These are phyloP conservation scores for Hemileia vastatrix DNA, from an alignment of 1,284 basidiomycete species.

Conservation along the genomic window DNA sequence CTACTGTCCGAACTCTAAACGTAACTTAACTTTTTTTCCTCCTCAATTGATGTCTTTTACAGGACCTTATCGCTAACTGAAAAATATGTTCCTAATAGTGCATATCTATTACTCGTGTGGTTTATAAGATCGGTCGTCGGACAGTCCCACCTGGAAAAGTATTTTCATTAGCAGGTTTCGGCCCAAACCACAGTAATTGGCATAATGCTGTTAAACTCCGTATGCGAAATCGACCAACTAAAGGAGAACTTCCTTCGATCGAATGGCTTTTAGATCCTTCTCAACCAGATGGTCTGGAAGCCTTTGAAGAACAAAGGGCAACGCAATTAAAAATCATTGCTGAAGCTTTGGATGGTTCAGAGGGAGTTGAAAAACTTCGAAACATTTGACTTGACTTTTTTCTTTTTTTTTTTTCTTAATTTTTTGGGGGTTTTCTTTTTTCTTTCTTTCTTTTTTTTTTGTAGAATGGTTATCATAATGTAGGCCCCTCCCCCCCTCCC, in stretches of 20 bases:
- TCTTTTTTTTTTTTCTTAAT: too few relatives aligned
- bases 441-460: too few relatives aligned
- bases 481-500: too few relatives aligned
- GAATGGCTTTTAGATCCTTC: conserved; percentile 9
- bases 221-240: neutral
- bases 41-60: neutral
- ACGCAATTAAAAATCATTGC: conserved; percentile 16
- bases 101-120: conserved; percentile 19
- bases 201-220: neutral
- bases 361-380: too few relatives aligned
- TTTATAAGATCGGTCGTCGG: conserved; percentile 16
- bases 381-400: too few relatives aligned
- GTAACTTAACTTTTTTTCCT: neutral
- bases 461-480: too few relatives aligned
- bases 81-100: neutral
- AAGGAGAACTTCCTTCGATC: neutral
- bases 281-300: neutral
- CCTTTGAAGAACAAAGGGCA: neutral
- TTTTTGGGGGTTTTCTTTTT: too few relatives aligned
- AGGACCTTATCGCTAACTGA: neutral
- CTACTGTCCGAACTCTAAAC: conserved; percentile 7
- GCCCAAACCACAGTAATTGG: conserved; percentile 1
- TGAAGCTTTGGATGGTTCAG: conserved; percentile 10
- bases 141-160: conserved; percentile 7
- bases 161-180: conserved; percentile 1